phyloP scores from a whole-genome alignment of 2,329 filamentous ascomycete species.

The Ceratocystis smalleyi region DNA sequence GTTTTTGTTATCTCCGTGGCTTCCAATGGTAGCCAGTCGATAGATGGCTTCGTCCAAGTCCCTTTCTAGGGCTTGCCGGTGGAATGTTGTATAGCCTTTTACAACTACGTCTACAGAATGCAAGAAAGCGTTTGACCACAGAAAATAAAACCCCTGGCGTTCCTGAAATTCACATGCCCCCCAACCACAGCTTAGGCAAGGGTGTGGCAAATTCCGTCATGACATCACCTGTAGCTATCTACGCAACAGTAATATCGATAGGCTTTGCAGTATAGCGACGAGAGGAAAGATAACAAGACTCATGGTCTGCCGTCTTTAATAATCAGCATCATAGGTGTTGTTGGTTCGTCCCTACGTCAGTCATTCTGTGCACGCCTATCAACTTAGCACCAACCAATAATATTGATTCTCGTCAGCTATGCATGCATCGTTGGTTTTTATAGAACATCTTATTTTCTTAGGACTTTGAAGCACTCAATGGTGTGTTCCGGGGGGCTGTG shows the following conservation, averaged over 20 bases:
- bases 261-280: background rate
- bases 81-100: background rate
- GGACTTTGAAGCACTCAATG: slow-evolving; percentile 7
- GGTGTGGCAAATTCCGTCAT: background rate
- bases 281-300: background rate
- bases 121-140: background rate
- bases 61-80: background rate
- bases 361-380: background rate
- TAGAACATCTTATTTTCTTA: background rate
- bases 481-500: slow-evolving; percentile 9
- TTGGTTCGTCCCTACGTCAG: background rate
- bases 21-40: background rate
- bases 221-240: background rate
- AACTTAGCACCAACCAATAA: too few species aligned
- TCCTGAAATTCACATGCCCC: background rate
- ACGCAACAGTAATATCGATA: background rate
- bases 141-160: background rate
- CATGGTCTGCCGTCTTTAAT: background rate
- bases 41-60: background rate
- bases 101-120: background rate
- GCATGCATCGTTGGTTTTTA: background rate
- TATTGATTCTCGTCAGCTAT: background rate
- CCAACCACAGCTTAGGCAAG: background rate
- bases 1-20: background rate
- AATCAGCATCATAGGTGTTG: background rate